Evolutionary conservation across 2,329 filamentous ascomycete species (phyloP), one percentile per base, ranked within the genome.

Genomic region (Cercospora sesami): DNA sequence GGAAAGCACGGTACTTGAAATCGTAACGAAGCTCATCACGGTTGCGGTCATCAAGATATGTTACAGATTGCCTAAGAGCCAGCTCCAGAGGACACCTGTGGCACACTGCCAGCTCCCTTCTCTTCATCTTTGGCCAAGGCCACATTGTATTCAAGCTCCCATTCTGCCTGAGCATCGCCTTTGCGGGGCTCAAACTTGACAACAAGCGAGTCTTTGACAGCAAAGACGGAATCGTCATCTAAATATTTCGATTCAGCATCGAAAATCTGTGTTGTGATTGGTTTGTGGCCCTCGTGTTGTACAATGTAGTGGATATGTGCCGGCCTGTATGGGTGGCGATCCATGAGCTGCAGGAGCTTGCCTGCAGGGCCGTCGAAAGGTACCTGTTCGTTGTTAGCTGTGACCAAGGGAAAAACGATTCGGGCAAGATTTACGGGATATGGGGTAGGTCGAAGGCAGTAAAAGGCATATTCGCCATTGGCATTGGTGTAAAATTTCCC

Each of bases 211-310:
- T 88, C 85, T 75, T 68, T 68, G 23, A 63, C 62, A 1, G 53
- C 58, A 26, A 69, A 68, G 6, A 69, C 68, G 14, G 68, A 69
- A 23, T 72, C 70, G 39, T 72, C 60, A 16, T 70, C 68, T 10
- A 72, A 36, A 28, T 72, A 72, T 7, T 70, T 67, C 3, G 66
- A 68, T 21, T 68, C 68, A 36, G 69, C 67, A 77, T 93, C 90
- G 76, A 93, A 94, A 65, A 95, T 88, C 78, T 95, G 91, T 1
- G 91, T 93, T 0, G 89, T 90, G 59, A 96, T 84, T 0, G 89
- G 83, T 74, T 88, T 90, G 81, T 90, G 89, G 7, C 85, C 86
- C 85, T 82, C 12, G 83, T 82, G 30, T 23, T 66, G 63, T 16
- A 68, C 70, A 42, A 73, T 73, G 28, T 69, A 70, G 53, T 90